These are phyloP conservation scores for Cercospora sp. DNA, from an alignment of 2,329 filamentous ascomycete genomes.

Conservation along the genomic window DNA sequence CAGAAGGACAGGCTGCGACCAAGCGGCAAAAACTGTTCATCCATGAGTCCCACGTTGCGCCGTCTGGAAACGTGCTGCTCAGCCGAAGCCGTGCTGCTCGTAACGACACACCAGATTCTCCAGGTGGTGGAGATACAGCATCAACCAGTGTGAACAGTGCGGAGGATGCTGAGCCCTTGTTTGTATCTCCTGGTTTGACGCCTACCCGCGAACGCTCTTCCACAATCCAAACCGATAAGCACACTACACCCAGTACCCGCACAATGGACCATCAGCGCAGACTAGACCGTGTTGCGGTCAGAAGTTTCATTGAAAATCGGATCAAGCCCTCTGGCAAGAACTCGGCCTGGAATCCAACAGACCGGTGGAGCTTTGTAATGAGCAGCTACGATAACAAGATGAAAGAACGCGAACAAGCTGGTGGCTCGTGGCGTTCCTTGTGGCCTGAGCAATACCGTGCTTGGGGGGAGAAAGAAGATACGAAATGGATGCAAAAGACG, in stretches of 20 bases:
- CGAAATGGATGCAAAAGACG: slow-evolving; percentile 10
- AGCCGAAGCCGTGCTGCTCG: neutral
- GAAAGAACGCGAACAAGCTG: neutral
- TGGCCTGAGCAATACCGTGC: slow-evolving; percentile 11
- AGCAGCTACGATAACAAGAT: neutral
- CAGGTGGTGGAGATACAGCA: neutral
- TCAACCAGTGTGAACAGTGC: neutral
- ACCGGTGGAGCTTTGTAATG: neutral
- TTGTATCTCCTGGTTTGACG: neutral
- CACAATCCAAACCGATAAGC: neutral
- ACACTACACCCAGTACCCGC: neutral
- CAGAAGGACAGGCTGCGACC: neutral
- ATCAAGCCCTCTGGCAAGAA: neutral
- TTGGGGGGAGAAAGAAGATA: neutral
- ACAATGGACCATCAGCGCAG: neutral
- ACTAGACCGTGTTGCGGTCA: neutral
- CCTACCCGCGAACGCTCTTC: neutral
- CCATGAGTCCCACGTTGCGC: too few species aligned
- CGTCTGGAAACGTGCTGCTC: neutral
- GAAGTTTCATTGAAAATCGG: neutral
- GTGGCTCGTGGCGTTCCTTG: neutral
- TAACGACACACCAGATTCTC: neutral
- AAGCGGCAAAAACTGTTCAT: neutral
- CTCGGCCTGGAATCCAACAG: neutral
- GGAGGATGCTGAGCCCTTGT: neutral